phyloP scores from a whole-genome alignment of 2,329 filamentous ascomycete genomes.

The Ophiostoma populinum region DNA sequence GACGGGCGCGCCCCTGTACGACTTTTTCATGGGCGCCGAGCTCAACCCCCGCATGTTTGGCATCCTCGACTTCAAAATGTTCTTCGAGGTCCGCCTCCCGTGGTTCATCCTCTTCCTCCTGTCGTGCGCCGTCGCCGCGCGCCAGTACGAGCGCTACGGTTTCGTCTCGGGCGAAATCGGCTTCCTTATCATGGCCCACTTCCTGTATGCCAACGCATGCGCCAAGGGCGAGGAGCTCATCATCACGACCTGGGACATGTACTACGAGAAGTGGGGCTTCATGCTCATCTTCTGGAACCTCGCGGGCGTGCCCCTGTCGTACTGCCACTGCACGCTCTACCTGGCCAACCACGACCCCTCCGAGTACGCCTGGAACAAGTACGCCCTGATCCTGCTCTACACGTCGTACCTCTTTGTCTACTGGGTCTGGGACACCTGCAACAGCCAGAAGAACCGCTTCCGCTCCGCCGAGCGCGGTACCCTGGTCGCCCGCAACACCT shows the following conservation, averaged over 20 bases:
- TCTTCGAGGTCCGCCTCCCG: slow-evolving; percentile 72
- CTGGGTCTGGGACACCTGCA: slow-evolving; percentile 71
- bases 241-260: slow-evolving; percentile 73
- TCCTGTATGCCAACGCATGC: slow-evolving; percentile 68
- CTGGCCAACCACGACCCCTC: slow-evolving; percentile 57
- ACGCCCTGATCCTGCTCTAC: slow-evolving; percentile 42
- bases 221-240: slow-evolving; percentile 72
- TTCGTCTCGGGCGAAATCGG: slow-evolving; percentile 58
- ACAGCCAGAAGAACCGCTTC: slow-evolving; percentile 76
- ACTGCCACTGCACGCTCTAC: slow-evolving; percentile 73
- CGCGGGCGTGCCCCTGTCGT: slow-evolving; percentile 62
- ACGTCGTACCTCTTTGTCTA: slow-evolving; percentile 54
- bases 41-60: slow-evolving; percentile 75
- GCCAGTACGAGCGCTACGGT: slow-evolving; percentile 62
- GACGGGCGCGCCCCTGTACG: slow-evolving; percentile 67
- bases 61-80: slow-evolving; percentile 83
- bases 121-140: slow-evolving; percentile 48
- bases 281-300: slow-evolving; percentile 87
- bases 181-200: slow-evolving; percentile 64
- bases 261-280: slow-evolving; percentile 78
- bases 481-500: slow-evolving; percentile 46
- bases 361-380: slow-evolving; percentile 49
- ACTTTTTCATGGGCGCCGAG: slow-evolving; percentile 85
- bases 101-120: slow-evolving; percentile 69
- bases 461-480: slow-evolving; percentile 52